Evolutionary conservation across 257 asterid genomes (phyloP), one percentile per base, ranked within the genome.

Genomic region (Euphrasia confusa): DNA sequence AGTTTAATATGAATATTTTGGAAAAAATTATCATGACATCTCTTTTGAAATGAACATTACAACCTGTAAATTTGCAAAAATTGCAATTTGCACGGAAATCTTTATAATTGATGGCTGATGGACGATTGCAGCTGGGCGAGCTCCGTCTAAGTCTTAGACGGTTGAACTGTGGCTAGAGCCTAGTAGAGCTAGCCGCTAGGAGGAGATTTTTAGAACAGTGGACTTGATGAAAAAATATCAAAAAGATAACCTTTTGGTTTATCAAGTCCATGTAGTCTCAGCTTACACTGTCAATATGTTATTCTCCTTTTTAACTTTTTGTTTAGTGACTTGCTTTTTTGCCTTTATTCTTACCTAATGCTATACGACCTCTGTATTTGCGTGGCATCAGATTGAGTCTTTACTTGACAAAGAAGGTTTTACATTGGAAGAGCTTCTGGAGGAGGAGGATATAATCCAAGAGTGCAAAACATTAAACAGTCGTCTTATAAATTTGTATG

Each of bases 401-500:
- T 82, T 92, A 66, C 80, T 92, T 35, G 99, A 89, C 85, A 83
- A 83, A 77, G 99, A 92, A 63, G 81, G 74, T 68, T 87, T 80
- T 83, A 76, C 96, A 3, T 65, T 92, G 83, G 99, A 92, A 71
- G 99, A 92, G 77, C 99, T 89, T 68, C 76, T 92, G 83, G 99
- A 92, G 66, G 99, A 86, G 74, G 99, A 92, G 67, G 99, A 92
- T 80, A 89, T 89, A 72, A 89, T 92, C 71, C 99, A 92, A 85
- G 99, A 92, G 69, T 92, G 99, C 92, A 92, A 92, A 82, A 91
- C 96, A 60, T 77, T 92, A 65, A 92, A 92, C 84, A 83, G 94
- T 50, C 96, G 99, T 71, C 99, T 92, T 64, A 83, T 92, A 74
- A 92, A 92, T 74, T 92, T 92, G 99, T 92, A 92, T 60, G 71